Conservation (phyloP, 2,329 filamentous ascomycete genomes). For the Monilinia fructicola region DNA sequence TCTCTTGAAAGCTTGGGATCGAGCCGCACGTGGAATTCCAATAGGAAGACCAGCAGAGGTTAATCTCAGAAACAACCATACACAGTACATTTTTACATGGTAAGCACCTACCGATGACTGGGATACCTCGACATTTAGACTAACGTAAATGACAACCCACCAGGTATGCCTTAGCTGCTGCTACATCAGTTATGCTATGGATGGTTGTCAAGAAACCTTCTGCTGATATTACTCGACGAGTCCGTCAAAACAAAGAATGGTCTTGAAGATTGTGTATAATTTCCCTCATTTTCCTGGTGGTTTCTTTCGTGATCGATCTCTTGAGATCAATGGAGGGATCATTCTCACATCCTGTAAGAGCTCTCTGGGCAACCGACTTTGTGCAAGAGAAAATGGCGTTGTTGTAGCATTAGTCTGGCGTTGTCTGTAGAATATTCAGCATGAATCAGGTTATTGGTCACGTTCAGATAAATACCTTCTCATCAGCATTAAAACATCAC, state of each 20-base stretch:
- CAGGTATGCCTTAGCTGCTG: constrained; percentile 82
- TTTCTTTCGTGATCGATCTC: constrained; percentile 31
- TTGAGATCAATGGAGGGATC: constrained; percentile 55
- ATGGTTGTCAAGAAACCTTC: constrained; percentile 90
- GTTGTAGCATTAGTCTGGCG: constrained; percentile 68
- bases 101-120: constrained; percentile 50
- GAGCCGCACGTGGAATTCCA: constrained; percentile 78
- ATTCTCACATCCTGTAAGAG: constrained; percentile 79
- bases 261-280: constrained; percentile 48
- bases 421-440: constrained; percentile 59
- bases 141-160: constrained; percentile 14
- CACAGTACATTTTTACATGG: constrained; percentile 99
- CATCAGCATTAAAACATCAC: constrained; percentile 79
- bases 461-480: constrained; percentile 58
- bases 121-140: neutral
- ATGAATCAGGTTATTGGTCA: constrained; percentile 24
- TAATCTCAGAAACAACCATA: constrained; percentile 92
- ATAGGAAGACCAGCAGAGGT: constrained; percentile 87
- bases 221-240: constrained; percentile 67
- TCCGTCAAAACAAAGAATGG: constrained; percentile 76
- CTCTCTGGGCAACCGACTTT: constrained; percentile 78
- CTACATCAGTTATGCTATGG: constrained; percentile 93
- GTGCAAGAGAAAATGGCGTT: constrained; percentile 84
- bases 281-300: constrained; percentile 42
- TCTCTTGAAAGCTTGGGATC: constrained; percentile 71